phyloP scores from a whole-genome alignment of 176 grass and related monocot species.

The Stipa capillata region DNA sequence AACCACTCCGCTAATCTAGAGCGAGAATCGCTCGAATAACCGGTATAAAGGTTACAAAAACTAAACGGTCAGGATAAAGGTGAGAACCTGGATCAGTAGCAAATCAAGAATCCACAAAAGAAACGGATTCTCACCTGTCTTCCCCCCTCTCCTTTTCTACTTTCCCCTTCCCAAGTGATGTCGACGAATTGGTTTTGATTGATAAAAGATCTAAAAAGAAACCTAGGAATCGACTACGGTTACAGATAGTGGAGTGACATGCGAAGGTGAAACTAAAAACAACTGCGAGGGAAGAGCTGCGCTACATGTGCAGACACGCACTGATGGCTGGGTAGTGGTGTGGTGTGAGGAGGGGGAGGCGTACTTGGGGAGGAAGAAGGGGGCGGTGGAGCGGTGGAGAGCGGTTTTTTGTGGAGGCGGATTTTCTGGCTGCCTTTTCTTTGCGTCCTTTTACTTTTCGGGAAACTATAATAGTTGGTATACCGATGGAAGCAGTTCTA shows the following conservation, averaged over 20 bases:
- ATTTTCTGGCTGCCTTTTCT: not conserved
- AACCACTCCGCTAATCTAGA: not conserved
- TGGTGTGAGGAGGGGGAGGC: not conserved
- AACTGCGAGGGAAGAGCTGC: no score
- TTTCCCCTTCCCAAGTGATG: slow-evolving; percentile 14
- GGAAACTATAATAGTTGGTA: no score
- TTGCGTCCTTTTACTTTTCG: no score
- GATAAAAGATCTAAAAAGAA: not conserved
- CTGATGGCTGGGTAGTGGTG: not conserved
- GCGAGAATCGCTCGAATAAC: not conserved
- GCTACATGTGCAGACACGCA: not conserved
- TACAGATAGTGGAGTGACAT: not conserved
- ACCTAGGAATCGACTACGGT: not conserved
- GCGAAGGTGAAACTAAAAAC: not conserved
- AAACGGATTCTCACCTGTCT: slow-evolving; percentile 18
- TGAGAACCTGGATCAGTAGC: not conserved
- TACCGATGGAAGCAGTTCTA: no score
- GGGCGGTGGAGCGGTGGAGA: slow-evolving; percentile 35
- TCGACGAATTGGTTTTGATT: slow-evolving; percentile 33
- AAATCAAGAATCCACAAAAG: slow-evolving; percentile 10
- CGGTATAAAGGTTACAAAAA: not conserved
- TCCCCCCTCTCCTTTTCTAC: not conserved
- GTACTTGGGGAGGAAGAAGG: slow-evolving; percentile 5
- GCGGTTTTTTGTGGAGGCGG: slow-evolving; percentile 15
- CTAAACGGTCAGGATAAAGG: not conserved